Evolutionary conservation across 2,329 filamentous ascomycete genomes (phyloP), one percentile per base, ranked within the genome.

Genomic region (Aureobasidium sp.): DNA sequence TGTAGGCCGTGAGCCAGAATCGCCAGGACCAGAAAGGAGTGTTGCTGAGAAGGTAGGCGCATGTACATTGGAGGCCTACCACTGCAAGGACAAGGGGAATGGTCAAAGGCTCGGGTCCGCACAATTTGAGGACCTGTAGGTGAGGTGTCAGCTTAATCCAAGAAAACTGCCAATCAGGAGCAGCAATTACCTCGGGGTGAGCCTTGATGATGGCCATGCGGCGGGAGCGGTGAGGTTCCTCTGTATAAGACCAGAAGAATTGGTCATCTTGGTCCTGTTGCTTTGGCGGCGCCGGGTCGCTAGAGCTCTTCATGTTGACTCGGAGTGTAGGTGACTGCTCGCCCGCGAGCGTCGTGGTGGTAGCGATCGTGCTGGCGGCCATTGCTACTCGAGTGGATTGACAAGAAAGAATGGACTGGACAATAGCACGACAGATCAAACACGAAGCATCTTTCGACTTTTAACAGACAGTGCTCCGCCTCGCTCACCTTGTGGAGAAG

Each of bases 221-320:
- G 69, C 94, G 83, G 36, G 93, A 94, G 68, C 92, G 86, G 77
- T 99, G 94, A 65, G 94, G 94, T 77, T 99, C 94, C 75, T 99
- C 94, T 10, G 94, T 97, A 74, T 99, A 97, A 44, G 94, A 96
- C 94, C 95, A 97, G 79, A 96, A 96, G 82, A 97, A 97, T 74
- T 87, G 82, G 65, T 86, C 73, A 46, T 76, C 67, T 17, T 62
- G 57, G n/a, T 32, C 32, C 36, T 60, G 15, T 15, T 50, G 27
- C 32, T 41, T 43, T 20, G 7, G 4, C 17, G 57, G 46, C 20
- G 37, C 44, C 34, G 55, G 55, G 32, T 37, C 34, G 55, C 39
- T 57, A 13, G 53, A 57, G 53, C 47, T 74, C 71, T 44, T 65
- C 37, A 26, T 48, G 48, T 51, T 52, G 53, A n/a, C 43, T n/a